These are phyloP conservation scores for Trichoderma sp. DNA, from an alignment of 2,329 filamentous ascomycete genomes.

Conservation along the genomic window DNA sequence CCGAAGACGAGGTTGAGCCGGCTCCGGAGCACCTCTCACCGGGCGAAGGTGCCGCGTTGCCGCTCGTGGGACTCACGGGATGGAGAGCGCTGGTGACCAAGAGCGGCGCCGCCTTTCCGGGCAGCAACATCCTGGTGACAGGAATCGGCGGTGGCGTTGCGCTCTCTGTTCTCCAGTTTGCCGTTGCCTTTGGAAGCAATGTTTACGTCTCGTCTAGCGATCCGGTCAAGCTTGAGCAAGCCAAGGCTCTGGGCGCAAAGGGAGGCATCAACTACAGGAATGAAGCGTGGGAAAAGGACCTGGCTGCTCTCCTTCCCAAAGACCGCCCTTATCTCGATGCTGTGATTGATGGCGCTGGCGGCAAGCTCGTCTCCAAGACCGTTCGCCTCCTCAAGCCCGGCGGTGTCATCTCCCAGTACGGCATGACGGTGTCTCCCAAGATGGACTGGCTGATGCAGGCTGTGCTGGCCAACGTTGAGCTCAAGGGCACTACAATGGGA, in stretches of 20 bases:
- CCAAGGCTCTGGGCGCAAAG: conserved; percentile 69
- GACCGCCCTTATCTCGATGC: conserved; percentile 74
- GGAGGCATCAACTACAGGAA: conserved; percentile 84
- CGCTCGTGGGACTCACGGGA: conserved; percentile 81
- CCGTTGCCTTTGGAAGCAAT: conserved; percentile 69
- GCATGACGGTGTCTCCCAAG: conserved; percentile 84
- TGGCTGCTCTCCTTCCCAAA: conserved; percentile 62
- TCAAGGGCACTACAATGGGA: conserved; percentile 88
- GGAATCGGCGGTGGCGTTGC: conserved; percentile 94
- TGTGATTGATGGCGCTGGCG: conserved; percentile 88
- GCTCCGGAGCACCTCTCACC: conserved; percentile 71
- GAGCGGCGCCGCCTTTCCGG: conserved; percentile 61
- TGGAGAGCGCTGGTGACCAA: conserved; percentile 88
- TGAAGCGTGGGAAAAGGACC: conserved; percentile 76
- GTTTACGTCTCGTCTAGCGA: conserved; percentile 82
- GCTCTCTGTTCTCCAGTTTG: conserved; percentile 78
- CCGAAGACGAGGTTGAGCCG: conserved; percentile 71
- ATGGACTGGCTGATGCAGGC: conserved; percentile 86
- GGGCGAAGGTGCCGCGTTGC: conserved; percentile 79
- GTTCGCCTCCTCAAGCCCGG: conserved; percentile 73
- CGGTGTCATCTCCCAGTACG: conserved; percentile 82
- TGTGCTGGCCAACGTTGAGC: conserved; percentile 83
- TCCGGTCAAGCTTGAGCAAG: conserved; percentile 72
- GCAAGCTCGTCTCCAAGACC: conserved; percentile 73
- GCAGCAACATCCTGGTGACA: conserved; percentile 79